Percentiles rank a stretch among this genome's conserved stretches.
Conservation (phyloP, 176 grass and related monocot species). For the Carex kokanica region DNA sequence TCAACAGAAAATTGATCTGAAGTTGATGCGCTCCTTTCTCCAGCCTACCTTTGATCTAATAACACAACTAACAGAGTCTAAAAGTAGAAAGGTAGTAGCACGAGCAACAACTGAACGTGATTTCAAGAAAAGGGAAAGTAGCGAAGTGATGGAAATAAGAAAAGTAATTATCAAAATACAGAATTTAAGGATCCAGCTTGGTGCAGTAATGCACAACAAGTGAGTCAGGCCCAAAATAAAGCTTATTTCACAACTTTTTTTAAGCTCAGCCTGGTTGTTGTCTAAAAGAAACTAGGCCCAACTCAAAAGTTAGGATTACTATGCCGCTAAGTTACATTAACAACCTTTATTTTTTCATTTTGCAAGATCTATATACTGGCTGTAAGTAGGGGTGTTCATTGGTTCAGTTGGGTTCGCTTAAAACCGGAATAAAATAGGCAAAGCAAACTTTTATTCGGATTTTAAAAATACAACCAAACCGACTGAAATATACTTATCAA, state of each 20-base stretch:
- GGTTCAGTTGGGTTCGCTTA: too few relatives aligned
- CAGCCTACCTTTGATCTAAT: not conserved
- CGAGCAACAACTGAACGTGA: not conserved
- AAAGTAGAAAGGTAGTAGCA: not conserved
- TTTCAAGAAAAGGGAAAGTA: not conserved
- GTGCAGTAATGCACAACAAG: not conserved
- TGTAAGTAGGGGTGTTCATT: not conserved
- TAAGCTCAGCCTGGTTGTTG: constrained; percentile 4
- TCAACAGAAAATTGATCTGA: not conserved
- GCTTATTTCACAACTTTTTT: not conserved
- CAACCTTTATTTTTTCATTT: not conserved
- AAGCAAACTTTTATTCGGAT: too few relatives aligned
- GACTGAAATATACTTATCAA: too few relatives aligned
- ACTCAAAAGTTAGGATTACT: not conserved
- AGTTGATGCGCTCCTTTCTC: not conserved
- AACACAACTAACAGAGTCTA: not conserved
- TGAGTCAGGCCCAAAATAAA: not conserved
- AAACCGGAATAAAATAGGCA: too few relatives aligned
- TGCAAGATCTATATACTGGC: not conserved
- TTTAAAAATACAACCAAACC: too few relatives aligned
- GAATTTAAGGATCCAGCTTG: not conserved
- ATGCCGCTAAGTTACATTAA: not conserved
- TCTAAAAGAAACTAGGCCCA: not conserved
- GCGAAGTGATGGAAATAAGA: not conserved
- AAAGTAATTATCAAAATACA: not conserved